Percentiles rank a stretch among this genome's conserved stretches.
phyloP scores from a whole-genome alignment of 2,329 filamentous ascomycete genomes.

The Nemania sp. region DNA sequence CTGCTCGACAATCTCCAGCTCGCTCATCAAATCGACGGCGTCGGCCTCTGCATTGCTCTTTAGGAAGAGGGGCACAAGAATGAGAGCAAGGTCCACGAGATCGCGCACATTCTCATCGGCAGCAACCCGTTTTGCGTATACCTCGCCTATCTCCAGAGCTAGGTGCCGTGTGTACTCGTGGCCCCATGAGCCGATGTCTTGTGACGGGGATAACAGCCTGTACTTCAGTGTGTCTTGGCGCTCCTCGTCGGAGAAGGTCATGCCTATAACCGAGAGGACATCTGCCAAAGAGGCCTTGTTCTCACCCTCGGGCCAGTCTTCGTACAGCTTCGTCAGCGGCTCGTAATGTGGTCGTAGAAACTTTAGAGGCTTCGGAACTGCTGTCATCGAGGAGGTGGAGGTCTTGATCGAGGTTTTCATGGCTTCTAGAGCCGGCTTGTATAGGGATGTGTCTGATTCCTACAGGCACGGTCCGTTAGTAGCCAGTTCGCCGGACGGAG shows the following conservation, averaged over 20 bases:
- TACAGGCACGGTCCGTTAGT: conserved; percentile 44
- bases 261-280: conserved; percentile 94
- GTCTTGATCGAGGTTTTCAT: conserved; percentile 99
- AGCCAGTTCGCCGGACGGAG: neutral
- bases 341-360: conserved; percentile 97
- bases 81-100: conserved; percentile 79
- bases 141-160: conserved; percentile 92
- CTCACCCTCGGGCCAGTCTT: conserved; percentile 81
- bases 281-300: conserved; percentile 92
- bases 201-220: conserved; percentile 83
- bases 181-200: conserved; percentile 95
- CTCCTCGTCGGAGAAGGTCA: conserved; percentile 98
- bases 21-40: conserved; percentile 94
- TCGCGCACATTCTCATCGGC: conserved; percentile 85
- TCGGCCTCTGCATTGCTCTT: conserved; percentile 98
- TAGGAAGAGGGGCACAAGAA: conserved; percentile 90
- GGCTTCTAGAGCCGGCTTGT: conserved; percentile 89
- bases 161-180: conserved; percentile 98
- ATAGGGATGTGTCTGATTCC: conserved; percentile 86
- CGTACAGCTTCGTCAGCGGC: conserved; percentile 83
- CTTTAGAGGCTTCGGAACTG: conserved; percentile 96
- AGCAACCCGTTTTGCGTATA: conserved; percentile 85
- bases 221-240: conserved; percentile 96
- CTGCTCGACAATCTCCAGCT: conserved; percentile 94
- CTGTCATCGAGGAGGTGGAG: conserved; percentile 98